Conservation (phyloP, 371 early-diverging fungal genomes). For the Mucor saturninus region DNA sequence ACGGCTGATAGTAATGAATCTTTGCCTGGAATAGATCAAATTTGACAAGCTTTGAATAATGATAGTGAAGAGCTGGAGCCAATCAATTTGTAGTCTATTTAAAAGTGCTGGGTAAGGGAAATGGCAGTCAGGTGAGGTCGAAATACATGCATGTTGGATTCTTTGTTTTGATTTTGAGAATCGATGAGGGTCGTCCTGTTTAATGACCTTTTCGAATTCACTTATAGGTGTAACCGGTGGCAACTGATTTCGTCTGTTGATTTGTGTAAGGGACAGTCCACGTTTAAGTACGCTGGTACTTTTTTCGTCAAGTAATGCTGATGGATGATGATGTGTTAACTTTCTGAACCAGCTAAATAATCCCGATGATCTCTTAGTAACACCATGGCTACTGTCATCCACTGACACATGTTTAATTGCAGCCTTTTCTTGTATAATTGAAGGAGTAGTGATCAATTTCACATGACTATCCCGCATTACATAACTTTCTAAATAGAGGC, state of each 20-base stretch:
- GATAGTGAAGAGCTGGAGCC: no score
- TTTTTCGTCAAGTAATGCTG: constrained; percentile 9
- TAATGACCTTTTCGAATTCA: neutral
- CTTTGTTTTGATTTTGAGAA: constrained; percentile 45
- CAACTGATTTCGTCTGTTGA: constrained; percentile 5
- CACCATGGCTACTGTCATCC: neutral
- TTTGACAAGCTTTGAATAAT: no score
- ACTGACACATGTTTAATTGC: neutral
- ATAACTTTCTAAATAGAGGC: constrained; percentile 30
- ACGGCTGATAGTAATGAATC: no score
- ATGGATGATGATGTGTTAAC: constrained; percentile 1
- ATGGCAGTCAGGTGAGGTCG: constrained; percentile 62
- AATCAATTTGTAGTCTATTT: constrained; percentile 57
- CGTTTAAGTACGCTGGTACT: constrained; percentile 25
- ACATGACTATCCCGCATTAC: constrained; percentile 36
- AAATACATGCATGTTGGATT: constrained; percentile 58
- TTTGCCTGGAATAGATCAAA: no score
- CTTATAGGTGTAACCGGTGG: neutral
- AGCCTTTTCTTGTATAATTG: neutral
- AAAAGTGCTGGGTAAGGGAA: constrained; percentile 65
- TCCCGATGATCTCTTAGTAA: neutral
- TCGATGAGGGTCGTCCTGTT: constrained; percentile 27
- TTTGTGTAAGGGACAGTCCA: constrained; percentile 10
- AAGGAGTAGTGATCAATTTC: constrained; percentile 20
- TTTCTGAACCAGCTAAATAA: constrained; percentile 17